phyloP scores from a whole-genome alignment of 495 filamentous ascomycete genomes.

The Aspergillus olivimuriae region DNA sequence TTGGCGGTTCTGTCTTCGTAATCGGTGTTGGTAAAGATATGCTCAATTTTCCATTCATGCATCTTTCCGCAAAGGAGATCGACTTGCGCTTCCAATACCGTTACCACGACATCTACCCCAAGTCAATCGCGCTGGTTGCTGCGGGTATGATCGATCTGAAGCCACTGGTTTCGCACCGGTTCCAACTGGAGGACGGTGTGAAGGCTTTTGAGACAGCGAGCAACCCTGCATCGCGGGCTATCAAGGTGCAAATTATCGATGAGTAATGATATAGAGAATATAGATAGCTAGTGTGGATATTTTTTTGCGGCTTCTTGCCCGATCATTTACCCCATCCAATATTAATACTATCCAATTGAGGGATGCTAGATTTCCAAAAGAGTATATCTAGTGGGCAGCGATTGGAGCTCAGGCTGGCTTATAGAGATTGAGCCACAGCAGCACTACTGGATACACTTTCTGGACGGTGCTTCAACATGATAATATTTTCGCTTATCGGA shows the following conservation, averaged over 20 bases:
- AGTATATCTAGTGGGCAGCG: too few relatives aligned
- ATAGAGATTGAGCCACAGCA: too few relatives aligned
- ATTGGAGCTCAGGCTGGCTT: too few relatives aligned
- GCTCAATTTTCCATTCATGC: conserved; percentile 57
- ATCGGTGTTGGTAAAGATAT: conserved; percentile 52
- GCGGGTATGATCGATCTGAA: conserved; percentile 45
- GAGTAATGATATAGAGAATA: conserved; percentile 3
- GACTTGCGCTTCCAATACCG: conserved; percentile 51
- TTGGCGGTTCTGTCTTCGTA: conserved; percentile 50
- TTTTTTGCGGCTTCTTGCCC: neutral
- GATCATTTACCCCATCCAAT: too few relatives aligned
- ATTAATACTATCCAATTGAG: too few relatives aligned
- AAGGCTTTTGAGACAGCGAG: conserved; percentile 17
- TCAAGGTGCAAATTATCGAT: conserved; percentile 21
- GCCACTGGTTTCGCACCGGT: conserved; percentile 57
- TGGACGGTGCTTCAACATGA: too few relatives aligned
- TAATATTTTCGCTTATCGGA: too few relatives aligned
- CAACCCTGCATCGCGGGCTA: conserved; percentile 10
- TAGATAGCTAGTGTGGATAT: neutral
- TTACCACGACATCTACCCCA: conserved; percentile 51
- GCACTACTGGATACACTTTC: too few relatives aligned
- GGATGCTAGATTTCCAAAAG: too few relatives aligned
- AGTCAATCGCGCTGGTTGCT: conserved; percentile 32
- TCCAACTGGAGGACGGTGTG: conserved; percentile 10
- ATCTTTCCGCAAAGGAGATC: conserved; percentile 51